These are phyloP conservation scores for Rhodotorula sp. DNA, from an alignment of 1,284 basidiomycete genomes.

Conservation along the genomic window DNA sequence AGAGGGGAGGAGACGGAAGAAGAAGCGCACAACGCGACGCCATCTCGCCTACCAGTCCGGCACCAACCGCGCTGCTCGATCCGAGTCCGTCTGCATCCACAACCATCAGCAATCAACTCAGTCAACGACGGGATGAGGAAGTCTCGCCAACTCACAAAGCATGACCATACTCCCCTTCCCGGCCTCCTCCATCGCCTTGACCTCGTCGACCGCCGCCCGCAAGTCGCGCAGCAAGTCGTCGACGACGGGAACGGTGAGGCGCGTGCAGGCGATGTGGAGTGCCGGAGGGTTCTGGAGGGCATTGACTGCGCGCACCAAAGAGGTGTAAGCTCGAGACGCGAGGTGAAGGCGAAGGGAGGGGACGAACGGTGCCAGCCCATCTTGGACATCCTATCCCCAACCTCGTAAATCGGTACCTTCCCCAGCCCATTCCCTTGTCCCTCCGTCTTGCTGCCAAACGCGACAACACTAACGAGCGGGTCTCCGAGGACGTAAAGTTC, in stretches of 20 bases:
- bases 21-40: conserved; percentile 55
- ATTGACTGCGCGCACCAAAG: conserved; percentile 57
- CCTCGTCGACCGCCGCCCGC: conserved; percentile 68
- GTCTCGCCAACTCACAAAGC: conserved; percentile 59
- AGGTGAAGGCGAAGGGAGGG: not conserved
- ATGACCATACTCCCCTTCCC: conserved; percentile 74
- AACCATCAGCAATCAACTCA: no score
- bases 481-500: conserved; percentile 62
- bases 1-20: not conserved
- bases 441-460: conserved; percentile 58
- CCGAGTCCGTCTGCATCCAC: conserved; percentile 63
- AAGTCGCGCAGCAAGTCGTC: conserved; percentile 76
- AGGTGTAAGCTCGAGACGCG: conserved; percentile 28
- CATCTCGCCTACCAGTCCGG: conserved; percentile 80
- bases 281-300: conserved; percentile 74
- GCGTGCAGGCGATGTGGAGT: conserved; percentile 90
- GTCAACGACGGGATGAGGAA: no score
- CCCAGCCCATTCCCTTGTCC: conserved; percentile 19
- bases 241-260: conserved; percentile 66
- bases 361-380: conserved; percentile 49
- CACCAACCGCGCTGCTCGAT: conserved; percentile 79
- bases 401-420: conserved; percentile 44
- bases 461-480: conserved; percentile 65
- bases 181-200: conserved; percentile 46
- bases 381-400: conserved; percentile 84